phyloP scores from a whole-genome alignment of 352 stramenopile genomes.

The Globisporangium spinosum region DNA sequence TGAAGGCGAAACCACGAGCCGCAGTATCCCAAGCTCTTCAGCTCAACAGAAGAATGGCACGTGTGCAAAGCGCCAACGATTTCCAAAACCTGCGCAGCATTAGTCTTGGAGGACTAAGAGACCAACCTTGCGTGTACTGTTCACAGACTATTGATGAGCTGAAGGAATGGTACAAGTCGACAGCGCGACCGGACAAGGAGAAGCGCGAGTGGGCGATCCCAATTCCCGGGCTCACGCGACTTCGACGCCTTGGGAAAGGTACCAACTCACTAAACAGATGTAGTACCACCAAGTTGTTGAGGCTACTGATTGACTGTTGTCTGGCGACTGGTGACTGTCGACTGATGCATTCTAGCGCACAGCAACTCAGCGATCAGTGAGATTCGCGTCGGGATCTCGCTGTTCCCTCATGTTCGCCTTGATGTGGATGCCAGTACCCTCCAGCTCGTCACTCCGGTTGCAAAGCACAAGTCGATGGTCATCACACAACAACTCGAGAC shows the following conservation, averaged over 20 bases:
- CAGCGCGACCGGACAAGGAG: neutral
- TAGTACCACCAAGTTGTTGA: no score
- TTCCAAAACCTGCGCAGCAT: neutral
- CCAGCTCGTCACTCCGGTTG: neutral
- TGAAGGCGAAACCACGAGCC: neutral
- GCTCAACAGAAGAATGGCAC: slow-evolving; percentile 8
- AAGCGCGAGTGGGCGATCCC: neutral
- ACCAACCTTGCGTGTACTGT: neutral
- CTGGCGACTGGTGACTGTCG: no score
- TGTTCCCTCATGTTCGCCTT: slow-evolving; percentile 1
- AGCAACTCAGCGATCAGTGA: neutral
- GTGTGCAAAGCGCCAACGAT: neutral
- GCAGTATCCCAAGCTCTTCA: neutral
- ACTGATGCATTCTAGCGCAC: neutral
- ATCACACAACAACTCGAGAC: neutral
- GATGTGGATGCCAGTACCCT: neutral
- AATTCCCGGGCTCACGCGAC: slow-evolving; percentile 8
- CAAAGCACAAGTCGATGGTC: slow-evolving; percentile 1
- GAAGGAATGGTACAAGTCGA: slow-evolving; percentile 6
- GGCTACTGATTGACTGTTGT: no score
- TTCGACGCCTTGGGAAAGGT: slow-evolving; percentile 11
- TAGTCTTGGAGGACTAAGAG: neutral
- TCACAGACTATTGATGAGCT: slow-evolving; percentile 5
- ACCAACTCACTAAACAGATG: neutral
- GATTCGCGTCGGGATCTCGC: slow-evolving; percentile 2